Percentiles rank a stretch among this genome's conserved stretches.
phyloP scores from a whole-genome alignment of 768 basidiomycete genomes.

The Mycena galericulata region DNA sequence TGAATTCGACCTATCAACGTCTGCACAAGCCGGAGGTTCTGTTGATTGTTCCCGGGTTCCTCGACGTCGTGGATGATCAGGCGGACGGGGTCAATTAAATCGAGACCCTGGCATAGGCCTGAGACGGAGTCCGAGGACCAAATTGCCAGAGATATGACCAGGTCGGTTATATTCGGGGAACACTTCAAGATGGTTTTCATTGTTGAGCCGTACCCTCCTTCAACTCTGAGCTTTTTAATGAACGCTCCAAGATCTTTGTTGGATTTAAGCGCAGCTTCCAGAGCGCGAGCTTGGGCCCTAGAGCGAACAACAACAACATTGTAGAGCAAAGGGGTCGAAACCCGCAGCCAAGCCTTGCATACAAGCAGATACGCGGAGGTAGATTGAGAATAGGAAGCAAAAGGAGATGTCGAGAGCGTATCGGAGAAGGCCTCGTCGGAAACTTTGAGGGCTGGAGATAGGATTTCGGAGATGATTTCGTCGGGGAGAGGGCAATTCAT shows the following conservation, averaged over 20 bases:
- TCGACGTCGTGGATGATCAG: slow-evolving; percentile 12
- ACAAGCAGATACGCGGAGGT: slow-evolving; percentile 23
- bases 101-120: slow-evolving; percentile 23
- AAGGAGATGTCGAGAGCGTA: background rate
- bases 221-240: slow-evolving; percentile 42
- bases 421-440: slow-evolving; percentile 17
- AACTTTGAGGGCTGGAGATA: slow-evolving; percentile 17
- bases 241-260: slow-evolving; percentile 35
- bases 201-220: slow-evolving; percentile 35
- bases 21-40: slow-evolving; percentile 4
- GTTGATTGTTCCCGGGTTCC: slow-evolving; percentile 8
- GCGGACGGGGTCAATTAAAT: slow-evolving; percentile 10
- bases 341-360: slow-evolving; percentile 31
- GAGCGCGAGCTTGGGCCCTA: slow-evolving; percentile 36
- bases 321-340: slow-evolving; percentile 41
- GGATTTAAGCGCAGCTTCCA: slow-evolving; percentile 28
- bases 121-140: background rate
- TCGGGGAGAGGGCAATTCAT: slow-evolving; percentile 8
- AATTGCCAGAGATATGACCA: slow-evolving; percentile 7
- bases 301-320: slow-evolving; percentile 40
- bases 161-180: slow-evolving; percentile 25
- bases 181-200: slow-evolving; percentile 17
- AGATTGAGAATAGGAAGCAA: background rate
- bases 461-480: slow-evolving; percentile 24
- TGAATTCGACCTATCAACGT: background rate